Evolutionary conservation across 345 rosid species (phyloP).

Genomic region (Pelargonium nanum): DNA sequence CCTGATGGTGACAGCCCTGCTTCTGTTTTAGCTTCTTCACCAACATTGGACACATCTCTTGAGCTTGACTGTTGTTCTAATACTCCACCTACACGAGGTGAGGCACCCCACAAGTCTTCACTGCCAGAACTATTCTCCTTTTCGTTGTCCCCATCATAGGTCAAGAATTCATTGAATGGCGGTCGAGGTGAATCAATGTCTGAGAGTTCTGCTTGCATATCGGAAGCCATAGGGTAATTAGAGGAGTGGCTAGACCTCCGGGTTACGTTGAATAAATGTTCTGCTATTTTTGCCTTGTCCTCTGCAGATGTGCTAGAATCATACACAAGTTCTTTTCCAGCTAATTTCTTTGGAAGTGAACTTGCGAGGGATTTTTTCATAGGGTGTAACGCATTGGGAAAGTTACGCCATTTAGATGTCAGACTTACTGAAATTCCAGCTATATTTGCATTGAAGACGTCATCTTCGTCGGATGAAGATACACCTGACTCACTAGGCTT

Average conservation of each 20-base stretch:
- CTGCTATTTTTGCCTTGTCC: slow-evolving; percentile 28
- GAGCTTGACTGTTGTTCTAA: slow-evolving; percentile 18
- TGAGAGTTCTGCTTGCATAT: slow-evolving; percentile 88
- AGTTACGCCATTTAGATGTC: too few species aligned
- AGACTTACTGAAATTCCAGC: slow-evolving; percentile 13
- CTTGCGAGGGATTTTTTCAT: slow-evolving; percentile 18
- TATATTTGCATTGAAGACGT: slow-evolving; percentile 11
- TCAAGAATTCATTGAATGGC: slow-evolving; percentile 39
- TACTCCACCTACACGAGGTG: slow-evolving; percentile 17
- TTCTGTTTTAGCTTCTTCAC: slow-evolving; percentile 10
- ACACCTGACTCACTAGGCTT: slow-evolving; percentile 20
- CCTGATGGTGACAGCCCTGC: slow-evolving; percentile 11
- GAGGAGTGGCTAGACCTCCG: slow-evolving; percentile 37
- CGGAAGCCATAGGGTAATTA: slow-evolving; percentile 70
- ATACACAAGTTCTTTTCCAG: slow-evolving; percentile 11
- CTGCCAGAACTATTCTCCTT: slow-evolving; percentile 27
- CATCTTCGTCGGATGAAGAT: slow-evolving; percentile 24
- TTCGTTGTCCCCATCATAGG: slow-evolving; percentile 40
- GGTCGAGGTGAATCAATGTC: slow-evolving; percentile 64
- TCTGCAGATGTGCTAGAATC: slow-evolving; percentile 33
- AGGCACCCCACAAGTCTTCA: slow-evolving; percentile 43
- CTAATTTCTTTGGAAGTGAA: slow-evolving; percentile 28
- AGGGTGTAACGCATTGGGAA: neutral
- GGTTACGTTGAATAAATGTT: slow-evolving; percentile 25
- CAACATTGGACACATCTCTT: slow-evolving; percentile 12